Evolutionary conservation across 352 stramenopile species (phyloP).

Genomic region (Globisporangium canariense): DNA sequence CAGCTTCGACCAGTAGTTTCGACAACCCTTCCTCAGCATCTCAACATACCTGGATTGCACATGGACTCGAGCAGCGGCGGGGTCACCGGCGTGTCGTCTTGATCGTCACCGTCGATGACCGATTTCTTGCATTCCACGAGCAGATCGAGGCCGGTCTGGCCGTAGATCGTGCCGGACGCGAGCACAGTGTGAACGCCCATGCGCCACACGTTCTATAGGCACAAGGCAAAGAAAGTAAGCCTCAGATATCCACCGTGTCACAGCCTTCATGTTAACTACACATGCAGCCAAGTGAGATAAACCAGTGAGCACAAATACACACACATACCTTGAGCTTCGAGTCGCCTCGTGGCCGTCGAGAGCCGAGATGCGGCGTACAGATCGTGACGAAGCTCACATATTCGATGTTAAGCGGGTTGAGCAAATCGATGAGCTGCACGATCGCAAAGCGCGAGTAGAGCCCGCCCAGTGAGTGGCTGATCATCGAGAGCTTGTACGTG

Average conservation of each 20-base stretch:
- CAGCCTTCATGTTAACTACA: neutral
- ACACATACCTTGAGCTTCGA: slow-evolving; percentile 58
- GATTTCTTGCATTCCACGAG: slow-evolving; percentile 40
- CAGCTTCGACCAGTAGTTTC: neutral
- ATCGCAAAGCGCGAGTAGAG: slow-evolving; percentile 74
- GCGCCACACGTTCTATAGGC: slow-evolving; percentile 56
- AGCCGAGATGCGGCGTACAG: slow-evolving; percentile 77
- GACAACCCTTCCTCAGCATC: neutral
- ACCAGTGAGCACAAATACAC: neutral
- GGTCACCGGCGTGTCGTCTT: slow-evolving; percentile 13
- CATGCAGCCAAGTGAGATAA: too few relatives aligned
- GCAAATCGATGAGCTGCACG: slow-evolving; percentile 43
- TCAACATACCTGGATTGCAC: slow-evolving; percentile 37
- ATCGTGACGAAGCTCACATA: slow-evolving; percentile 79
- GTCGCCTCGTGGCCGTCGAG: slow-evolving; percentile 50
- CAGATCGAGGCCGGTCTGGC: slow-evolving; percentile 71
- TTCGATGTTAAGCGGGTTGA: slow-evolving; percentile 57
- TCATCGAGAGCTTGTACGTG: slow-evolving; percentile 66
- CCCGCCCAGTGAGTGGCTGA: slow-evolving; percentile 73
- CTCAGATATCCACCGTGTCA: neutral
- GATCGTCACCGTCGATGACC: slow-evolving; percentile 12
- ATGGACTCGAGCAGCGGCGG: slow-evolving; percentile 58
- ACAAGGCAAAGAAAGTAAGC: neutral
- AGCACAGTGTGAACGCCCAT: slow-evolving; percentile 73
- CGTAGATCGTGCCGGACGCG: slow-evolving; percentile 58